These are phyloP conservation scores for Crithidia sp. DNA, from an alignment of 208 protist genomes.

Conservation along the genomic window DNA sequence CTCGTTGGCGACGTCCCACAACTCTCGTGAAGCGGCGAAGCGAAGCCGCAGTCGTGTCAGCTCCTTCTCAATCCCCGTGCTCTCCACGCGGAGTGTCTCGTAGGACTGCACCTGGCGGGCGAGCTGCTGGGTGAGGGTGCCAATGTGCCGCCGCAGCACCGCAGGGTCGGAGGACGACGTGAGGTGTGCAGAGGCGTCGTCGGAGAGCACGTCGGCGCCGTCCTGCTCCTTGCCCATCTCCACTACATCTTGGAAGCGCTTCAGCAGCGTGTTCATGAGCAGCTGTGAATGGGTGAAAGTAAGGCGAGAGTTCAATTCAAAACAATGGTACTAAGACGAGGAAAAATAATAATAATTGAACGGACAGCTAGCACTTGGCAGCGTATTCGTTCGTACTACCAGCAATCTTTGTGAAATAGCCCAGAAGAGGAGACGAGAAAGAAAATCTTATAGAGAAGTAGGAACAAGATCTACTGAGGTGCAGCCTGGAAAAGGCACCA, in stretches of 20 bases:
- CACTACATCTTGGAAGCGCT: conserved; percentile 39
- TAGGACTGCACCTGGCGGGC: conserved; percentile 21
- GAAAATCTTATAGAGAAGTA: too few species aligned
- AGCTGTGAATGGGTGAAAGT: not conserved
- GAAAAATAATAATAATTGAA: too few species aligned
- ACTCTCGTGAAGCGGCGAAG: conserved; percentile 35
- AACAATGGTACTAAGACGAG: too few species aligned
- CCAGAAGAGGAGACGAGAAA: too few species aligned
- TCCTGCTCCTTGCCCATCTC: conserved; percentile 38
- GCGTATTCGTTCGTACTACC: too few species aligned
- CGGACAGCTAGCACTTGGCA: too few species aligned
- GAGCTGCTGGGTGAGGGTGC: conserved; percentile 19
- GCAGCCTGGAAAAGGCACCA: too few species aligned
- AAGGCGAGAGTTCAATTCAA: not conserved
- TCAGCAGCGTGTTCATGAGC: conserved; percentile 36
- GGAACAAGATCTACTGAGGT: too few species aligned
- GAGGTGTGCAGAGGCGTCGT: not conserved
- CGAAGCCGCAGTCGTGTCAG: conserved; percentile 28
- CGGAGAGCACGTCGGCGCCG: not conserved
- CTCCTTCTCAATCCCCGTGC: conserved; percentile 41
- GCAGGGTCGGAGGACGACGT: conserved; percentile 12
- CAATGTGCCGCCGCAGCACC: conserved; percentile 24
- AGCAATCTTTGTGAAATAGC: too few species aligned
- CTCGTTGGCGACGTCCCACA: conserved; percentile 33
- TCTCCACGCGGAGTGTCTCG: conserved; percentile 40